Evolutionary conservation across 805 yeast species (phyloP).

Genomic region (Brettanomyces sp.): DNA sequence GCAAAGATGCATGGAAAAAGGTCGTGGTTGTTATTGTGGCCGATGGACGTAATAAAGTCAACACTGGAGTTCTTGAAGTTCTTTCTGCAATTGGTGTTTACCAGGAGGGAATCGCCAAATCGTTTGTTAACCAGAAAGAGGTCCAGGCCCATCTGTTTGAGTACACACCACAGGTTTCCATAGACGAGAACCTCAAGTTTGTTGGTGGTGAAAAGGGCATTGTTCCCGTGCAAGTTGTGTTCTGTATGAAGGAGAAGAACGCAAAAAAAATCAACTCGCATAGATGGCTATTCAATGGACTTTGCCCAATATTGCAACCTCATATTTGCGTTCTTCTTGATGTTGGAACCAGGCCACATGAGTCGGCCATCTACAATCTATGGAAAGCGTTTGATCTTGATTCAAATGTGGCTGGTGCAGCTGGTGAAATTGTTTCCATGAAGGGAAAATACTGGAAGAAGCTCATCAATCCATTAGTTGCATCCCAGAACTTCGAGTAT

Average conservation of each 20-base stretch:
- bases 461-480: slow-evolving; percentile 82
- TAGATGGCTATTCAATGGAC: slow-evolving; percentile 93
- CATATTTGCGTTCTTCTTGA: slow-evolving; percentile 83
- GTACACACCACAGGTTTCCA: slow-evolving; percentile 89
- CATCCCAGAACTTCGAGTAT: slow-evolving; percentile 93
- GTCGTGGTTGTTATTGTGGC: slow-evolving; percentile 85
- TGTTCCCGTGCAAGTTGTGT: slow-evolving; percentile 89
- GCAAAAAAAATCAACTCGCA: slow-evolving; percentile 94
- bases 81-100: slow-evolving; percentile 93
- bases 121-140: slow-evolving; percentile 81
- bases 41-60: slow-evolving; percentile 88
- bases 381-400: slow-evolving; percentile 98
- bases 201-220: slow-evolving; percentile 84
- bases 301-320: slow-evolving; percentile 87
- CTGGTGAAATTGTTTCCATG: slow-evolving; percentile 95
- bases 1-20: slow-evolving; percentile 94
- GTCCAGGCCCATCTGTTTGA: slow-evolving; percentile 94
- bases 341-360: slow-evolving; percentile 96
- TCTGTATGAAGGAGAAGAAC: slow-evolving; percentile 87
- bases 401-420: slow-evolving; percentile 97
- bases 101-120: slow-evolving; percentile 96
- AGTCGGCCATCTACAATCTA: slow-evolving; percentile 77
- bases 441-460: slow-evolving; percentile 83
- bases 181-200: slow-evolving; percentile 82
- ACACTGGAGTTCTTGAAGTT: slow-evolving; percentile 76